Evolutionary conservation across 805 yeast genomes (phyloP).

Genomic region (Monosporozyma aquatica): DNA sequence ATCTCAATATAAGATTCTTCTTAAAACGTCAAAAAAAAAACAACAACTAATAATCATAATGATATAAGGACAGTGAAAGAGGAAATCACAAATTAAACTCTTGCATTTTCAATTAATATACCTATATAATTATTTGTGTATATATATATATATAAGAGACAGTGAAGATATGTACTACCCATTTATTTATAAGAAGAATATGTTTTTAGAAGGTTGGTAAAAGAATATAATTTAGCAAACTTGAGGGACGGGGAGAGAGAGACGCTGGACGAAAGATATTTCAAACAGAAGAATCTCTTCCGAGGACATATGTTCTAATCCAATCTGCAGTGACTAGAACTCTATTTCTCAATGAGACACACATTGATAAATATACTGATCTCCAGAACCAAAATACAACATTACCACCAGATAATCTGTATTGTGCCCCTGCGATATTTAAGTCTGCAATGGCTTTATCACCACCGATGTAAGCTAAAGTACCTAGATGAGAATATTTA

Average conservation of each 20-base stretch:
- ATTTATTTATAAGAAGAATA: no score
- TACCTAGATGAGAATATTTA: slow-evolving; percentile 80
- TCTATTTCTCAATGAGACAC: slow-evolving; percentile 82
- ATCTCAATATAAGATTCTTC: no score
- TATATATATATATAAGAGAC: no score
- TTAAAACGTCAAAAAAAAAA: no score
- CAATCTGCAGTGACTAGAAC: slow-evolving; percentile 80
- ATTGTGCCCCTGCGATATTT: slow-evolving; percentile 63
- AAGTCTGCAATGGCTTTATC: slow-evolving; percentile 93
- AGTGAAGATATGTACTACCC: no score
- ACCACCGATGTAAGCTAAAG: slow-evolving; percentile 87
- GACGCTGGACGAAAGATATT: background rate
- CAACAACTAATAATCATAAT: no score
- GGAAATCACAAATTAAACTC: no score
- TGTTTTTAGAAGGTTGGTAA: no score
- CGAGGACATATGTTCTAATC: slow-evolving; percentile 79
- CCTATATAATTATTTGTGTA: no score
- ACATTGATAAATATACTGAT: slow-evolving; percentile 87
- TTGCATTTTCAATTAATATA: no score
- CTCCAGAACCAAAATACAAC: slow-evolving; percentile 91
- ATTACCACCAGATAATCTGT: slow-evolving; percentile 82
- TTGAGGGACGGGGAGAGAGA: background rate
- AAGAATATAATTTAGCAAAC: no score
- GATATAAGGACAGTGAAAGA: no score
- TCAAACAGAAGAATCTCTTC: slow-evolving; percentile 58